phyloP scores from a whole-genome alignment of 768 basidiomycete genomes.

The Mrakia gelida region DNA sequence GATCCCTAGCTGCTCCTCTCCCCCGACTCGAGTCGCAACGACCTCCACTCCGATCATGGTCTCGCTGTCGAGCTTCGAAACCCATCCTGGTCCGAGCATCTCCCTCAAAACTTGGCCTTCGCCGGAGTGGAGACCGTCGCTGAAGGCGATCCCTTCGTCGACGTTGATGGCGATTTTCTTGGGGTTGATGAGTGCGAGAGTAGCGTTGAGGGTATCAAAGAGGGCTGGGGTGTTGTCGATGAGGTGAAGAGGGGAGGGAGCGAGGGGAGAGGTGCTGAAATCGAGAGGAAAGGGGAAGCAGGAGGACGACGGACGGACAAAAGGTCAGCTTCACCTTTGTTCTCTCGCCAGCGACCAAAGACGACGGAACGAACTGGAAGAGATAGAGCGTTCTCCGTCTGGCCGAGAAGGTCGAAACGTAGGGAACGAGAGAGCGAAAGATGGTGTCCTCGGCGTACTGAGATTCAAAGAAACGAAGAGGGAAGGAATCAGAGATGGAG shows the following conservation, averaged over 20 bases:
- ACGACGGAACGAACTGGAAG: slow-evolving; percentile 44
- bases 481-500: neutral
- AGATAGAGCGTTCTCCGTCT: slow-evolving; percentile 53
- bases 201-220: slow-evolving; percentile 50
- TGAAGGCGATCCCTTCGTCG: slow-evolving; percentile 52
- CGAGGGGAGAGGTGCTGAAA: slow-evolving; percentile 48
- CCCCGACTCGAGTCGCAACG: slow-evolving; percentile 48
- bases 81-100: slow-evolving; percentile 50
- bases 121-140: slow-evolving; percentile 53
- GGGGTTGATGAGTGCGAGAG: slow-evolving; percentile 45
- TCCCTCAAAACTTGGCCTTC: slow-evolving; percentile 48
- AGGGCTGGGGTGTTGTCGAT: slow-evolving; percentile 53
- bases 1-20: slow-evolving; percentile 47
- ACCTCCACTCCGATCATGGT: slow-evolving; percentile 54
- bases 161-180: slow-evolving; percentile 51
- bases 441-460: slow-evolving; percentile 55
- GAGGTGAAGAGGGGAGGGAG: slow-evolving; percentile 36
- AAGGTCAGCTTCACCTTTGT: neutral
- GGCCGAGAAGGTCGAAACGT: slow-evolving; percentile 51
- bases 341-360: slow-evolving; percentile 32
- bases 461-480: too few species aligned
- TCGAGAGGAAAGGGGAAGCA: neutral
- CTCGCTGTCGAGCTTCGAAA: slow-evolving; percentile 47
- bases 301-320: neutral
- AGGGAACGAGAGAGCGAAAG: slow-evolving; percentile 53